phyloP scores from a whole-genome alignment of 768 basidiomycete species.

The Russula sp. region DNA sequence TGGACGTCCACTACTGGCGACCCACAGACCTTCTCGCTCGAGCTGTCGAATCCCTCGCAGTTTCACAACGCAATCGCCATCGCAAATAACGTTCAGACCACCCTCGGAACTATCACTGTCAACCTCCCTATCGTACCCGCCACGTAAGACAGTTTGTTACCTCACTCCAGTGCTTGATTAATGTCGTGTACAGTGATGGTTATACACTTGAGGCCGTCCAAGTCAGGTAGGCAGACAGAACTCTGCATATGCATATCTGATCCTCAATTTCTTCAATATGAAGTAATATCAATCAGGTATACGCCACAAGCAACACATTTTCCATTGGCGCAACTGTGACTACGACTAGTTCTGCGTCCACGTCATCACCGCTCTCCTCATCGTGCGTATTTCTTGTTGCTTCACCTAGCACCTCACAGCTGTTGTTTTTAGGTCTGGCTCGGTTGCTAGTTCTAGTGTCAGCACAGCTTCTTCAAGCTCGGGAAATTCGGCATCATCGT shows the following conservation, averaged over 20 bases:
- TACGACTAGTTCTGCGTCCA: background rate
- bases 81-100: conserved; percentile 14
- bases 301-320: conserved; percentile 2
- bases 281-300: conserved; percentile 7
- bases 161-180: background rate
- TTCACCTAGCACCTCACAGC: background rate
- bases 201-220: conserved; percentile 18
- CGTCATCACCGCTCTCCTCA: conserved; percentile 1
- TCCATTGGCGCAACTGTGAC: conserved; percentile 1
- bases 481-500: background rate
- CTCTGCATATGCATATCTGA: background rate
- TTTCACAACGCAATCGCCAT: conserved; percentile 18
- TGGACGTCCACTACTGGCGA: background rate
- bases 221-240: conserved; percentile 5
- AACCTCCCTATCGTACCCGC: conserved; percentile 5
- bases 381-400: background rate
- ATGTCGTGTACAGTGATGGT: background rate
- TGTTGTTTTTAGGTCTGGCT: conserved; percentile 3
- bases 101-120: background rate
- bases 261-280: background rate
- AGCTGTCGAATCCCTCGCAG: background rate
- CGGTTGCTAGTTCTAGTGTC: background rate
- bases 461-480: background rate
- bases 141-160: background rate
- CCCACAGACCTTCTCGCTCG: background rate